phyloP scores from a whole-genome alignment of 208 protist species.

The Trypanosoma boissoni region DNA sequence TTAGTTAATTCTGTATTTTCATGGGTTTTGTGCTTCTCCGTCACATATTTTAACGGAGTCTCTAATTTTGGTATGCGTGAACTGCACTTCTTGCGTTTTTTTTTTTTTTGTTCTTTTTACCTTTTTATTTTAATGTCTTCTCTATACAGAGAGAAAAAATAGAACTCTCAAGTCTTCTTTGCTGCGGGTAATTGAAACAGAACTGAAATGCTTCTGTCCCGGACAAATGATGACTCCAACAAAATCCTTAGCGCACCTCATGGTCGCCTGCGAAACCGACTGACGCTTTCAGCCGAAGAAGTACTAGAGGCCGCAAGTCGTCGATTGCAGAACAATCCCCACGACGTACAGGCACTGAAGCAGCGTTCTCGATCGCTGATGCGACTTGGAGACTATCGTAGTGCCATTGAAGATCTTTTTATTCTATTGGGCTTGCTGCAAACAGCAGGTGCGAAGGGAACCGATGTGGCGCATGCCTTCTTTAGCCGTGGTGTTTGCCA shows the following conservation, averaged over 20 bases:
- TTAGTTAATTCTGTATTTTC: neutral
- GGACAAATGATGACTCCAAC: neutral
- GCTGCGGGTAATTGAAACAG: too few species aligned
- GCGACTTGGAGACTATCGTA: constrained; percentile 30
- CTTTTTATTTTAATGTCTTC: neutral
- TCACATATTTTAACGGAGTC: constrained; percentile 1
- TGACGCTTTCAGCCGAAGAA: constrained; percentile 31
- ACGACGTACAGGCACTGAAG: constrained; percentile 24
- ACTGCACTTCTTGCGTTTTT: neutral
- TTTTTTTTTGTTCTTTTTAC: neutral
- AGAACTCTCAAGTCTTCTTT: neutral
- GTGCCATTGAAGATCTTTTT: constrained; percentile 43
- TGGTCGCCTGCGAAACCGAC: neutral
- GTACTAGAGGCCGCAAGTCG: constrained; percentile 27
- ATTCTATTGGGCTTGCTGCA: constrained; percentile 22
- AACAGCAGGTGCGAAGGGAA: constrained; percentile 7
- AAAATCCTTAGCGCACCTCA: neutral
- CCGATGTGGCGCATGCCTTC: constrained; percentile 4
- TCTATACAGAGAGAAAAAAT: neutral
- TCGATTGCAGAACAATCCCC: constrained; percentile 21
- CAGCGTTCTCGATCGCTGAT: constrained; percentile 41
- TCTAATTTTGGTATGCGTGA: neutral
- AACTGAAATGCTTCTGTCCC: constrained; percentile 10
- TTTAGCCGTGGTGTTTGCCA: constrained; percentile 56
- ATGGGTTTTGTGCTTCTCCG: neutral